Evolutionary conservation across 2,329 filamentous ascomycete genomes (phyloP), one percentile per base, ranked within the genome.

Genomic region (Aspergillus niger): DNA sequence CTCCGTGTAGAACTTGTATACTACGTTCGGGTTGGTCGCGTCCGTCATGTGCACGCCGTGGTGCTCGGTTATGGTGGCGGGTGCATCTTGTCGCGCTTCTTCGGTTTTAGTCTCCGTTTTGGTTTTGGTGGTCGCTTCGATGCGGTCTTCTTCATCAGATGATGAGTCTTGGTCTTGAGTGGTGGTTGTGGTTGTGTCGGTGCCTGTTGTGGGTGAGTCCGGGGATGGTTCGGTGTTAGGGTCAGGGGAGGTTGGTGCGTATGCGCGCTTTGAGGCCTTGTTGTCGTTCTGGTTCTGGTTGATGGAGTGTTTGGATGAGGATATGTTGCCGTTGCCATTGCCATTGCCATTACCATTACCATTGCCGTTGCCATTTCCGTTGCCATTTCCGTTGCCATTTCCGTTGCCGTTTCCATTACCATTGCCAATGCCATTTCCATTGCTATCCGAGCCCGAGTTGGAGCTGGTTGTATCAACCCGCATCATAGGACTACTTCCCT

Each of bases 401-500:
- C 3, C 8, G 11, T 48, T 26, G 11, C 2, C 15, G 2, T n/a
- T 50, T 3, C 17, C 26, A 1, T n/a, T 30, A 3, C 15, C 47
- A 20, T 7, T 49, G 0, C 30, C 30, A 5, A 20, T 41, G n/a
- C 8, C 39, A 2, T n/a, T 41, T 1, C 15, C 39, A 5, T 20
- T n/a, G 2, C 20, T 20, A 20, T 20, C 20, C 20, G 20, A 20
- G 20, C 20, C 20, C 20, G 20, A 20, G 20, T 20, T 20, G 20
- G 20, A 36, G 32, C 10, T 15, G 32, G 32, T 36, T 5, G 32
- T 36, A 36, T 36, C 53, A 8, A 55, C 20, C 2, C 62, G 20
- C 8, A 51, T 47, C 62, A 64, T 64, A 0, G 62, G 62, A 8
- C 30, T 39, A 22, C 62, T 62, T 0, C 62, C 62, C 10, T 58